Evolutionary conservation across 225 moss, liverwort and hornwort species (phyloP), one percentile per base, ranked within the genome.

Genomic region (Ulota crispa): DNA sequence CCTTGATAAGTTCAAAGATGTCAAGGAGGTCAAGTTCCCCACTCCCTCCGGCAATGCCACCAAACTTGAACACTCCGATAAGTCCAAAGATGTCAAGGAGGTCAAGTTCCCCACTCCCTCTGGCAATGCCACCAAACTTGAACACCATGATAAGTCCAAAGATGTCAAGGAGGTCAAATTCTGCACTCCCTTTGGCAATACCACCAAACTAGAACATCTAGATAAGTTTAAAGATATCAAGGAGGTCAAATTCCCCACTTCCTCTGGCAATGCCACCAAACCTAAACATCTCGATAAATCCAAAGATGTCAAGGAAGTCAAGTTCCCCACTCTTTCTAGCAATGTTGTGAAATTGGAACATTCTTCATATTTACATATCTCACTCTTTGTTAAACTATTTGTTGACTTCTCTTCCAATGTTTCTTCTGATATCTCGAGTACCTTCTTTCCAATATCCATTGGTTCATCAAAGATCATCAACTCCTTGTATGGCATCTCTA

Each of bases 241-340:
- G 3, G 23, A n/a, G 20, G 8, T 56, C 19, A 21, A 61, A 4
- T 27, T 27, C 4, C 13, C 52, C 6, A 52, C 5, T 19, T 0
- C 52, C 18, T 52, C 1, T 0, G 13, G 43, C 43, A 43, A 12
- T 52, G 18, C 52, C 52, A 52, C 28, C 13, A 61, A 27, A 61
- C 12, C 1, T 43, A 13, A 13, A 61, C 5, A 61, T 4, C 5
- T 1, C 12, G 0, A 13, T 1, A 43, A 43, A 0, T 0, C 0
- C 43, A 43, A 43, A 3, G 43, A 13, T 28, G 13, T 61, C 27
- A 61, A 61, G 28, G 61, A 61, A 6, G 61, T 57, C 10, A 57
- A 60, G 12, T 26, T 27, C 4, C 12, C 5, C 18, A 52, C 52
- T 5, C 5, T 5, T 13, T 60, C 1, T 12, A 4, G 13, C 28